A percentile compares a stretch with the other conserved stretches of the same genome.
Evolutionary conservation across 805 yeast genomes (phyloP).

Genomic region (Saccharomyces eubayanus): DNA sequence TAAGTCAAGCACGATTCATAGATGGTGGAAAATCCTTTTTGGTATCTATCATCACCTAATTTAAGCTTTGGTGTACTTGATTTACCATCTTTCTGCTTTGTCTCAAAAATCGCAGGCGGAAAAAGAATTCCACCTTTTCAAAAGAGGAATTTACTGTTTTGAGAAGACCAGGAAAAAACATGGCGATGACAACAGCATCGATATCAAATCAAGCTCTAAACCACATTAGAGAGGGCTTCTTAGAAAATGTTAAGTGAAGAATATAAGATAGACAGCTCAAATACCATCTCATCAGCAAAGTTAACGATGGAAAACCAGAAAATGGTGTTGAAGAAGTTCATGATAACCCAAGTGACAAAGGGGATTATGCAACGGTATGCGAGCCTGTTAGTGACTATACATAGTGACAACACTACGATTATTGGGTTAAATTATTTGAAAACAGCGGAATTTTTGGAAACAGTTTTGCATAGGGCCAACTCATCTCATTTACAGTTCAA

Average conservation of each 20-base stretch:
- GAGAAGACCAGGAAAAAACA: background rate
- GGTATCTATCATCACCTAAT: background rate
- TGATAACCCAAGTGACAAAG: background rate
- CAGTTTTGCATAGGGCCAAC: conserved; percentile 12
- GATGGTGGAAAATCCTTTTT: background rate
- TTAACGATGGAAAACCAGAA: background rate
- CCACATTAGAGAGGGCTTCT: background rate
- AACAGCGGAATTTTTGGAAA: conserved; percentile 10
- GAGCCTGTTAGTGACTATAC: background rate
- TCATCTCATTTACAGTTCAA: conserved; percentile 18
- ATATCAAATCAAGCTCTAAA: background rate
- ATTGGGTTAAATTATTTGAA: conserved; percentile 1
- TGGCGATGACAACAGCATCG: background rate
- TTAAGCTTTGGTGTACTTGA: background rate
- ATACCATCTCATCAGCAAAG: background rate
- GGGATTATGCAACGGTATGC: background rate
- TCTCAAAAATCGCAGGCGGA: background rate
- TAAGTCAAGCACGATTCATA: background rate
- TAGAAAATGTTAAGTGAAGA: background rate
- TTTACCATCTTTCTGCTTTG: background rate
- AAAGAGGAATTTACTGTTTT: background rate
- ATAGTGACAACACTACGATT: background rate
- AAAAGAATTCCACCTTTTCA: background rate
- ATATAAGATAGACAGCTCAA: background rate
- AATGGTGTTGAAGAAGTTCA: background rate